A percentile compares a stretch with the other conserved stretches of the same genome.
These are phyloP conservation scores for Hydnomerulius pinastri DNA, from an alignment of 768 basidiomycete species.

Conservation along the genomic window DNA sequence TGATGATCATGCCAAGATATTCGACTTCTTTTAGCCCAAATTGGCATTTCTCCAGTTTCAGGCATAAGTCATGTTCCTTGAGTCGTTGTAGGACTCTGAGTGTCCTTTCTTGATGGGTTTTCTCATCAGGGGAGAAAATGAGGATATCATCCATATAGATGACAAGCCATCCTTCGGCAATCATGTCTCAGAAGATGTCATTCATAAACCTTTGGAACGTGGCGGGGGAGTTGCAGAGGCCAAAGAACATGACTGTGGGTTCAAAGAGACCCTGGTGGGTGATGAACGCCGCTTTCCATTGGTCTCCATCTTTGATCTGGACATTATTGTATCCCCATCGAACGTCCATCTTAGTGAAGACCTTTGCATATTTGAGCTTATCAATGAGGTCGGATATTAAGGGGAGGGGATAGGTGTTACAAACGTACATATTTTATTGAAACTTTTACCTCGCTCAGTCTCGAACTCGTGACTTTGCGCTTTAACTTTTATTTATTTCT, in stretches of 20 bases:
- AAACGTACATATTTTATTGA: too few relatives aligned
- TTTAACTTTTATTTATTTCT: too few relatives aligned
- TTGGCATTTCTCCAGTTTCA: slow-evolving; percentile 33
- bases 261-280: too few relatives aligned
- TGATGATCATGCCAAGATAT: neutral
- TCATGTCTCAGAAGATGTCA: too few relatives aligned
- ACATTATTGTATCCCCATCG: slow-evolving; percentile 24
- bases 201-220: too few relatives aligned
- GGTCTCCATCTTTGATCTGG: too few relatives aligned
- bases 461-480: too few relatives aligned
- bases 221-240: slow-evolving; percentile 12
- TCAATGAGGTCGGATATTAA: slow-evolving; percentile 15
- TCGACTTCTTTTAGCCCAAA: neutral
- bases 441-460: too few relatives aligned
- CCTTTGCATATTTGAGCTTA: slow-evolving; percentile 6
- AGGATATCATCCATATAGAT: slow-evolving; percentile 33
- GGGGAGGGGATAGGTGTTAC: too few relatives aligned
- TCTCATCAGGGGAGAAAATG: slow-evolving; percentile 9
- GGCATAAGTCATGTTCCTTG: slow-evolving; percentile 32
- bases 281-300: too few relatives aligned
- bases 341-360: slow-evolving; percentile 29
- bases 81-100: slow-evolving; percentile 29
- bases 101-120: slow-evolving; percentile 13
- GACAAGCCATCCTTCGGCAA: slow-evolving; percentile 20
- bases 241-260: slow-evolving; percentile 23